Evolutionary conservation across 1,284 basidiomycete species (phyloP).

Genomic region (Trametes pubescens): DNA sequence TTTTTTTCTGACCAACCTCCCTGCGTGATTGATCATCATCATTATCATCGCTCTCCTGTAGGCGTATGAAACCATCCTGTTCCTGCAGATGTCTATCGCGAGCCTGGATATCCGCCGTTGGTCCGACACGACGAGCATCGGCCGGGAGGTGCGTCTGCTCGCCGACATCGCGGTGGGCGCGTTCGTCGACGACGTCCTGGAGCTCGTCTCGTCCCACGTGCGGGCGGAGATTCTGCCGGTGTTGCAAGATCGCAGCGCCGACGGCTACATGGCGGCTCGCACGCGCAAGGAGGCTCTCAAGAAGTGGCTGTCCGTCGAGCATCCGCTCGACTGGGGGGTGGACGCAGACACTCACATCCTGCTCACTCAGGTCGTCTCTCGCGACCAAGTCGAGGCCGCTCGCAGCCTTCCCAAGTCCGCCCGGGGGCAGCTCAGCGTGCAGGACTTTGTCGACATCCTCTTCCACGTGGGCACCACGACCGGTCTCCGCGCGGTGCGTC

Average conservation of each 20-base stretch:
- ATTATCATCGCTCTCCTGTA: neutral
- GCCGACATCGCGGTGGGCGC: neutral
- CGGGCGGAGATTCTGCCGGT: neutral
- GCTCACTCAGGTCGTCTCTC: neutral
- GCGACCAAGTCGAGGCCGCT: neutral
- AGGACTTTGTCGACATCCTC: neutral
- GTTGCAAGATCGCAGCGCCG: neutral
- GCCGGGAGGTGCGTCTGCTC: neutral
- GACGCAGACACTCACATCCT: neutral
- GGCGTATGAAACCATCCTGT: neutral
- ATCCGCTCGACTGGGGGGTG: neutral
- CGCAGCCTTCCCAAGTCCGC: neutral
- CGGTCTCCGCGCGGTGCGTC: neutral
- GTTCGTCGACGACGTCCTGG: neutral
- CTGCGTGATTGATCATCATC: neutral
- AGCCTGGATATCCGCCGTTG: neutral
- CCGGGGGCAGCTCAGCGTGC: neutral
- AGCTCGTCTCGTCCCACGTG: neutral
- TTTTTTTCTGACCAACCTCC: too few species aligned
- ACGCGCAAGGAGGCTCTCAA: neutral
- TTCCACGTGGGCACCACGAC: neutral
- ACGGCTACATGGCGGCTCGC: neutral
- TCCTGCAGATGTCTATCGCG: neutral
- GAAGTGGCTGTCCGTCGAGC: neutral
- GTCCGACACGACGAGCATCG: neutral